Percentiles rank a stretch among this genome's conserved stretches.
These are phyloP conservation scores for Penicillium coprophilum DNA, from an alignment of 495 filamentous ascomycete genomes.

Conservation along the genomic window DNA sequence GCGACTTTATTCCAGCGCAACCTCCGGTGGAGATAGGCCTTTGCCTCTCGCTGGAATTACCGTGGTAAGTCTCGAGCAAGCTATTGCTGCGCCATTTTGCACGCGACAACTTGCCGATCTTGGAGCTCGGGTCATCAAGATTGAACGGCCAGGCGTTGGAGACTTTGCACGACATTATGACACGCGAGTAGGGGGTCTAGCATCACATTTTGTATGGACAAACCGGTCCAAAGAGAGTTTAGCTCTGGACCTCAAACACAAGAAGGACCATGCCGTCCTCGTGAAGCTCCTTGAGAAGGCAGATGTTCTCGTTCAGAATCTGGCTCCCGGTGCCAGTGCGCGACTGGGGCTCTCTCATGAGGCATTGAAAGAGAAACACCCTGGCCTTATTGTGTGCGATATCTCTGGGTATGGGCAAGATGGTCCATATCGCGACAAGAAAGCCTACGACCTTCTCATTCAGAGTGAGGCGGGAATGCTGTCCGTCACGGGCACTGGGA, in stretches of 20 bases:
- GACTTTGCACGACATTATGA: conserved; percentile 55
- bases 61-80: conserved; percentile 54
- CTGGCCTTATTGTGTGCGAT: conserved; percentile 52
- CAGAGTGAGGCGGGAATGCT: conserved; percentile 55
- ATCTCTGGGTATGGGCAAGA: conserved; percentile 53
- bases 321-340: conserved; percentile 49
- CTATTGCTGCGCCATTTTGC: conserved; percentile 53
- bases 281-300: conserved; percentile 46
- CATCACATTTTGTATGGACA: conserved; percentile 55
- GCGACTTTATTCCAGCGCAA: conserved; percentile 18
- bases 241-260: conserved; percentile 47
- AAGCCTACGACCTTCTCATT: conserved; percentile 56
- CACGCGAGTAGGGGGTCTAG: conserved; percentile 44
- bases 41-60: conserved; percentile 47
- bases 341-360: conserved; percentile 49
- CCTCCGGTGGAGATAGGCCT: conserved; percentile 13
- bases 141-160: conserved; percentile 48
- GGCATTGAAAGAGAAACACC: conserved; percentile 38
- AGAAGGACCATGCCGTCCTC: conserved; percentile 39
- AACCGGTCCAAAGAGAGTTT: conserved; percentile 54
- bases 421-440: conserved; percentile 53
- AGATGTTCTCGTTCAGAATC: conserved; percentile 54
- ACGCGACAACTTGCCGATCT: conserved; percentile 53
- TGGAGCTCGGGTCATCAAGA: conserved; percentile 53
- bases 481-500: conserved; percentile 47